These are phyloP conservation scores for Aspergillus pseudonomiae DNA, from an alignment of 2,329 filamentous ascomycete genomes.

Conservation along the genomic window DNA sequence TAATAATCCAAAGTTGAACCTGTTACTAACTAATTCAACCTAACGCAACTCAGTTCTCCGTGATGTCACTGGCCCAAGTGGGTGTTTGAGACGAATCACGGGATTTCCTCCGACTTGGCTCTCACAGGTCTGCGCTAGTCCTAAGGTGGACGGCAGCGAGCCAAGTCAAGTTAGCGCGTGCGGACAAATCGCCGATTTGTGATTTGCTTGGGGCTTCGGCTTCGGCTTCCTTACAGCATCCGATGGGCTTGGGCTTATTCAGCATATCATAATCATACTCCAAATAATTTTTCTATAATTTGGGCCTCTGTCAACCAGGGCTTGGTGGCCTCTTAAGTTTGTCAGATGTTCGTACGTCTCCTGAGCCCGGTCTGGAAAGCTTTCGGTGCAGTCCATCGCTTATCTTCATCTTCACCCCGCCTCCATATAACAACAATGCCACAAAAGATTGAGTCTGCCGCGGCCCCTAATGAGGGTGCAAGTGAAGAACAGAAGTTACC, in stretches of 20 bases:
- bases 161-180: background rate
- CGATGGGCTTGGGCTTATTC: background rate
- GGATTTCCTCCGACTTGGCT: background rate
- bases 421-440: background rate
- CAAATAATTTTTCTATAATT: background rate
- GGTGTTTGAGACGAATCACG: background rate
- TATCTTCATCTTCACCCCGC: background rate
- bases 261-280: background rate
- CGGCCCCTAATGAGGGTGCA: no score
- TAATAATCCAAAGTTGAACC: background rate
- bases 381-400: background rate
- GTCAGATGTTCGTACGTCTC: background rate
- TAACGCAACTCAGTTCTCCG: background rate
- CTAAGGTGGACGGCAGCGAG: background rate
- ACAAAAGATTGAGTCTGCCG: background rate
- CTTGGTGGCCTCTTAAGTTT: background rate
- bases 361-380: no score
- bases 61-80: background rate
- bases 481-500: slow-evolving; percentile 39
- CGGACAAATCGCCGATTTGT: background rate
- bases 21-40: background rate
- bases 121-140: background rate
- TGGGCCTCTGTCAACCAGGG: background rate
- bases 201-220: background rate
- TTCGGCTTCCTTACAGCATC: background rate